Evolutionary conservation across 2,329 filamentous ascomycete species (phyloP), one percentile per base, ranked within the genome.

Genomic region (Thermochaetoides dissita): DNA sequence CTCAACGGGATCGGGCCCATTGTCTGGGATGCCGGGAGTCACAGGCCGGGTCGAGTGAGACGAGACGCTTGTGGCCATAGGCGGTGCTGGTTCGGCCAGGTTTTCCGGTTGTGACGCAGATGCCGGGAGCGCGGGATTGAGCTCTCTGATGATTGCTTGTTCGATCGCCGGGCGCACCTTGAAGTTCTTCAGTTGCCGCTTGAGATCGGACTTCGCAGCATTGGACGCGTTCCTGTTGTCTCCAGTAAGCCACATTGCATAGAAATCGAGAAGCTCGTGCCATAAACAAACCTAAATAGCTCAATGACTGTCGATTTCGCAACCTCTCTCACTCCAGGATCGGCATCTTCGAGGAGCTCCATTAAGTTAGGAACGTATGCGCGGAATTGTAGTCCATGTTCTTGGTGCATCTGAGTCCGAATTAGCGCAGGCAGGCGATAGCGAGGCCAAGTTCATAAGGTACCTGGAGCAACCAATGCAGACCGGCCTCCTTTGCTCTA

Each of bases 151-250:
- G 47, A 96, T 91, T 48, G 82, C 81, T 43, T 79, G 74, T 48
- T 84, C 81, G 54, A 94, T 95, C 10, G 85, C 81, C 47, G 86
- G 85, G 36, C 89, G 77, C 39, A 96, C 85, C 55, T 86, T 86
- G 60, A 84, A 83, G 54, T 77, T 79, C 57, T 83, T 81, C 46
- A 96, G 68, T 61, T 94, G 86, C 57, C 77, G 82, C 64, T 91
- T 91, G 31, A 96, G 66, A 55, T 95, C 88, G 2, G 82, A 82
- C 59, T 94, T 94, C 39, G 88, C 89, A 43, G 79, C 71, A 50
- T 83, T 81, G 10, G 87, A 83, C 1, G 86, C 87, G 54, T 76
- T 78, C 49, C 82, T 85, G 41, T 36, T 24, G 3, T 24, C 17
- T 24, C 17, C 5, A 24, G 17, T 24, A 24, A 24, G 17, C 17